A percentile compares a stretch with the other conserved stretches of the same genome.
These are phyloP conservation scores for Pharnaceum exiguum DNA, from an alignment of 148 eudicot species.

Conservation along the genomic window DNA sequence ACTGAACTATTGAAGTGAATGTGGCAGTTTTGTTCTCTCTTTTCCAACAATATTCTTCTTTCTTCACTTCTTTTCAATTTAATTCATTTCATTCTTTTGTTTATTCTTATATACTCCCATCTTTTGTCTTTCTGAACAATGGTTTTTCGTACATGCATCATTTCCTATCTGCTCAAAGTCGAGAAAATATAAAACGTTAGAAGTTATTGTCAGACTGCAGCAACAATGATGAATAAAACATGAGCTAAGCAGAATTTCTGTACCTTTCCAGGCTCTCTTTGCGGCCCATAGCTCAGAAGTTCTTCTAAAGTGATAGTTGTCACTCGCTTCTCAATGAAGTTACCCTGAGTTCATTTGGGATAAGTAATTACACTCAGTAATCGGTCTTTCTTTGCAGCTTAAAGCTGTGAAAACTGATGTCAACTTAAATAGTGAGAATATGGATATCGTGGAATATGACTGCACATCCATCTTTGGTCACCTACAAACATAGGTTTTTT, in stretches of 20 bases:
- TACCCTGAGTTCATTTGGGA: constrained; percentile 29
- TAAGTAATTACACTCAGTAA: no score
- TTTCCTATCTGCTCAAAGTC: background rate
- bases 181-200: background rate
- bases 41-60: no score
- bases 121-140: constrained; percentile 32
- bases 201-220: background rate
- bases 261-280: constrained; percentile 34
- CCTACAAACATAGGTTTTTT: constrained; percentile 33
- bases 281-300: constrained; percentile 42
- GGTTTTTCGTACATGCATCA: constrained; percentile 25
- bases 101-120: constrained; percentile 32
- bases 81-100: no score
- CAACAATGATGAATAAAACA: background rate
- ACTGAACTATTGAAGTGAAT: no score
- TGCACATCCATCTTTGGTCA: constrained; percentile 41
- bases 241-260: no score
- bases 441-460: constrained; percentile 41
- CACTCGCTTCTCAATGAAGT: constrained; percentile 34
- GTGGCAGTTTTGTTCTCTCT: no score
- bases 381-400: background rate
- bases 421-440: constrained; percentile 6
- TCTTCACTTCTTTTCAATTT: no score
- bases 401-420: no score
- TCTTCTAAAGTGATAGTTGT: constrained; percentile 34